Conservation (phyloP, 805 yeast species). For the Saccharomycopsis sp. region DNA sequence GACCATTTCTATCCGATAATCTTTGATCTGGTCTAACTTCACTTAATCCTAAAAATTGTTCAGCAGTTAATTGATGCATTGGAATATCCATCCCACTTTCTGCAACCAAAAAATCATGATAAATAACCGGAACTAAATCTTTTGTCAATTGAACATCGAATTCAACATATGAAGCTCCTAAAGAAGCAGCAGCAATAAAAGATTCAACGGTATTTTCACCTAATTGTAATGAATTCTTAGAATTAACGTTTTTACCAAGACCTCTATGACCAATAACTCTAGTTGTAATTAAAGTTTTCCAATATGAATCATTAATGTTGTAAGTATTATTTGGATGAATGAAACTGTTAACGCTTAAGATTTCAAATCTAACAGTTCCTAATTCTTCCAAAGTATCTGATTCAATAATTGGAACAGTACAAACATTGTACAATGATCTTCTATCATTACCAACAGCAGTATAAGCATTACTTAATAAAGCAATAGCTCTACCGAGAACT, state of each 20-base stretch:
- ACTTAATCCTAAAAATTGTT: slow-evolving; percentile 64
- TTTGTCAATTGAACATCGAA: slow-evolving; percentile 94
- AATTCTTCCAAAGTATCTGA: slow-evolving; percentile 59
- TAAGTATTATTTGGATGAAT: slow-evolving; percentile 55
- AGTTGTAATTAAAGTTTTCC: slow-evolving; percentile 83
- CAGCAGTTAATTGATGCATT: slow-evolving; percentile 84
- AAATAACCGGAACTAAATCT: slow-evolving; percentile 83
- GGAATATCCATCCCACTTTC: slow-evolving; percentile 95
- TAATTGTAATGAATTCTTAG: slow-evolving; percentile 69
- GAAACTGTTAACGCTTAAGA: slow-evolving; percentile 62
- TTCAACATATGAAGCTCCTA: slow-evolving; percentile 95
- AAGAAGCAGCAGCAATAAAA: slow-evolving; percentile 89
- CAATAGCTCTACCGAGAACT: slow-evolving; percentile 78
- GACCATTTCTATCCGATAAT: not conserved
- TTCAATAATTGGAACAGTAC: slow-evolving; percentile 71
- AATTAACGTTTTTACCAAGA: slow-evolving; percentile 72
- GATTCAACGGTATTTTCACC: slow-evolving; percentile 96
- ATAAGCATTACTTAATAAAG: slow-evolving; percentile 48
- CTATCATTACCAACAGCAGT: slow-evolving; percentile 60
- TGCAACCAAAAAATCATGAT: slow-evolving; percentile 89
- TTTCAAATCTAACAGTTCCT: slow-evolving; percentile 71
- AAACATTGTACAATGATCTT: slow-evolving; percentile 52
- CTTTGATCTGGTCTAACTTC: slow-evolving; percentile 18
- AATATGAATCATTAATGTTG: slow-evolving; percentile 66
- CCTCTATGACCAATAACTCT: slow-evolving; percentile 96